These are phyloP conservation scores for Themeda triandra DNA, from an alignment of 176 grass and related monocot genomes.

Conservation along the genomic window DNA sequence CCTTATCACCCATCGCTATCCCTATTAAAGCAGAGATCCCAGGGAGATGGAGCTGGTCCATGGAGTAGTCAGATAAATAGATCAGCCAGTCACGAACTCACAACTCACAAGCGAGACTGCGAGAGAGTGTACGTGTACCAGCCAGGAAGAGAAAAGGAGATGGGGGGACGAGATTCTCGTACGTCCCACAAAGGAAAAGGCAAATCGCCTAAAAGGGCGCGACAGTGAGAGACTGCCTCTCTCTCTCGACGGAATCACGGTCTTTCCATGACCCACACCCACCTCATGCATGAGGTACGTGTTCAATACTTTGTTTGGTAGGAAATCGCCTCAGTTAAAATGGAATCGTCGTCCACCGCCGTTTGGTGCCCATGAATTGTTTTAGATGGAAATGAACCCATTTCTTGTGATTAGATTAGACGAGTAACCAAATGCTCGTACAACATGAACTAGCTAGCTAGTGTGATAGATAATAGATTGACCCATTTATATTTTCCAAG, in stretches of 20 bases:
- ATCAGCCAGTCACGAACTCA: background rate
- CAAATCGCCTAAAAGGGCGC: background rate
- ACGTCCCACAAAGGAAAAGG: conserved; percentile 6
- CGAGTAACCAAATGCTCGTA: background rate
- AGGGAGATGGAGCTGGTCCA: too few species aligned
- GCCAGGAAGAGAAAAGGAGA: background rate
- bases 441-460: background rate
- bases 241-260: background rate
- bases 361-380: too few species aligned
- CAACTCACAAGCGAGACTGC: background rate
- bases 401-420: too few species aligned
- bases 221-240: background rate
- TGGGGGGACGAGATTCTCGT: background rate
- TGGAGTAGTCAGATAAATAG: background rate
- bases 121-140: background rate
- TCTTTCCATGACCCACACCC: background rate
- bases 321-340: background rate
- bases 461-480: too few species aligned
- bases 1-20: background rate
- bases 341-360: too few species aligned
- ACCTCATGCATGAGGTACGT: background rate
- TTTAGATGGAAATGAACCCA: too few species aligned
- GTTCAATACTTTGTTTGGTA: background rate
- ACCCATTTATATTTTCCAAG: background rate
- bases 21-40: conserved; percentile 23